Evolutionary conservation across 306 rosid genomes (phyloP).

Genomic region (Pyrus communis): DNA sequence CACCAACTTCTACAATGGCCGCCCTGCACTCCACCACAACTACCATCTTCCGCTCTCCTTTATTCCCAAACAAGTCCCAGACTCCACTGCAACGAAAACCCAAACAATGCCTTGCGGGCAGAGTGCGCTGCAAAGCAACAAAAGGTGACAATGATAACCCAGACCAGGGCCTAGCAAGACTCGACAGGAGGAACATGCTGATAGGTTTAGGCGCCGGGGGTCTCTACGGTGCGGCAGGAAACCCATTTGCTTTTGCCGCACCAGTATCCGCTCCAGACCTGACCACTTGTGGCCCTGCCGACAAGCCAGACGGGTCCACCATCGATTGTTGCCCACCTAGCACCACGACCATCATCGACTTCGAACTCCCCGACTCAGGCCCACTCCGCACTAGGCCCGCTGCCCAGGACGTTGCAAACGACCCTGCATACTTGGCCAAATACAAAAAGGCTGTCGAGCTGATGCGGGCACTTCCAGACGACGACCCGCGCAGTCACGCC

Average conservation of each 20-base stretch:
- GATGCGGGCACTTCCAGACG: constrained; percentile 44
- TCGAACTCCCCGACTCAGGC: constrained; percentile 12
- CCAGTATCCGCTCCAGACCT: constrained; percentile 48
- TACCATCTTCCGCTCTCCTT: neutral
- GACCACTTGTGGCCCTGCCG: constrained; percentile 34
- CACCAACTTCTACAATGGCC: neutral
- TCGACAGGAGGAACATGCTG: constrained; percentile 23
- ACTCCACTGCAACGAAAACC: neutral
- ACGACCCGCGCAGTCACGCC: constrained; percentile 53
- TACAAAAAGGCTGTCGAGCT: constrained; percentile 42
- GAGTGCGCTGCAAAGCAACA: constrained; percentile 1
- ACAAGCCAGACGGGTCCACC: constrained; percentile 28
- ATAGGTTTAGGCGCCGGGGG: constrained; percentile 49
- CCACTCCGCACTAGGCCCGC: constrained; percentile 40
- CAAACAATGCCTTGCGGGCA: neutral
- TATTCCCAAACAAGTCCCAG: neutral
- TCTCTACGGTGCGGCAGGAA: constrained; percentile 34
- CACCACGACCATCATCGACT: constrained; percentile 36
- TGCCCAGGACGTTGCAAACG: constrained; percentile 32
- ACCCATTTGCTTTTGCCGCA: constrained; percentile 40
- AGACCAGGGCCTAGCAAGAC: neutral
- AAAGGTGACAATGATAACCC: neutral
- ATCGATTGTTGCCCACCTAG: constrained; percentile 62
- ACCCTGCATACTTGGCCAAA: constrained; percentile 31
- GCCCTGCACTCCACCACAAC: neutral